Evolutionary conservation across 768 basidiomycete genomes (phyloP).

Genomic region (Tylopilus subfusipes): DNA sequence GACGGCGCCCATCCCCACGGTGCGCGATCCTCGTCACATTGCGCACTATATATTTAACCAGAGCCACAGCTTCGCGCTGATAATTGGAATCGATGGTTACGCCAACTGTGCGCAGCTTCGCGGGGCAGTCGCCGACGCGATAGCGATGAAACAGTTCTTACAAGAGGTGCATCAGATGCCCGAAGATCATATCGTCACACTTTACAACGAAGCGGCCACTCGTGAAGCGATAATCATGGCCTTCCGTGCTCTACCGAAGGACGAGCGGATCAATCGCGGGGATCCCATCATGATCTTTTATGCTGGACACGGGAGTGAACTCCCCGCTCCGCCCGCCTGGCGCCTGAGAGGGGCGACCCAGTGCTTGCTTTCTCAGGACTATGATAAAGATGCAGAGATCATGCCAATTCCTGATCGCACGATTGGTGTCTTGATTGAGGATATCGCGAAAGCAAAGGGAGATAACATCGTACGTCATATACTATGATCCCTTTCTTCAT

Average conservation of each 20-base stretch:
- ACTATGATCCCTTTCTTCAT: conserved; percentile 8
- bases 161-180: conserved; percentile 30
- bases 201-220: conserved; percentile 36
- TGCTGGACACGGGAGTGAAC: conserved; percentile 43
- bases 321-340: conserved; percentile 33
- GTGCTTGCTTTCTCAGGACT: conserved; percentile 34
- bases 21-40: background rate
- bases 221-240: conserved; percentile 33
- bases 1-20: background rate
- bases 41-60: background rate
- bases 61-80: conserved; percentile 32
- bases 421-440: conserved; percentile 35
- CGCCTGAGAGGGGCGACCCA: conserved; percentile 2
- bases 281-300: conserved; percentile 42
- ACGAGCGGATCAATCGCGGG: conserved; percentile 25
- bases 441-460: conserved; percentile 37
- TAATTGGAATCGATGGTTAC: conserved; percentile 45
- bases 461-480: conserved; percentile 39
- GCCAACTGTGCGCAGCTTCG: conserved; percentile 25
- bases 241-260: conserved; percentile 10
- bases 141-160: conserved; percentile 36
- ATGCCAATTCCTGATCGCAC: conserved; percentile 44
- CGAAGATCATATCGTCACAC: conserved; percentile 31
- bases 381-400: conserved; percentile 16
- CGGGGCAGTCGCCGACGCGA: conserved; percentile 40